phyloP scores from a whole-genome alignment of 306 rosid species.

The Cucurbita moschata region DNA sequence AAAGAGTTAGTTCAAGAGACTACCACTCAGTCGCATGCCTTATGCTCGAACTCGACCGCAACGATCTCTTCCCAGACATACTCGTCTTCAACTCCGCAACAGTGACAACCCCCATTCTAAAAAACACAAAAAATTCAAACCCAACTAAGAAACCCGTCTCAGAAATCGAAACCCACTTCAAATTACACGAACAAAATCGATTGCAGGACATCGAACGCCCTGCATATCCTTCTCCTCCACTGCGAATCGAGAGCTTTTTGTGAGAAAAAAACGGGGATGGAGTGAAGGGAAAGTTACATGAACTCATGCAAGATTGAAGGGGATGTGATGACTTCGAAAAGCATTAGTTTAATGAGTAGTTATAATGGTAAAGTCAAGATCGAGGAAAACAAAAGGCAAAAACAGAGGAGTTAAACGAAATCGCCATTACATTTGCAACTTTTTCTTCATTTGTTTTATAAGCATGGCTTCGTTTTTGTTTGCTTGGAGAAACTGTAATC shows the following conservation, averaged over 20 bases:
- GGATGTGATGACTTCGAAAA: slow-evolving; percentile 23
- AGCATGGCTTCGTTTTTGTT: slow-evolving; percentile 11
- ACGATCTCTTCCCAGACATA: slow-evolving; percentile 84
- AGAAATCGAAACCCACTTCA: neutral
- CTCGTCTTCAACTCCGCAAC: slow-evolving; percentile 86
- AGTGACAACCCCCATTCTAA: slow-evolving; percentile 75
- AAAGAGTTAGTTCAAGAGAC: slow-evolving; percentile 2
- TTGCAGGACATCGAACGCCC: neutral
- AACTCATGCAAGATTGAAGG: slow-evolving; percentile 39
- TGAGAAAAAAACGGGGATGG: slow-evolving; percentile 15
- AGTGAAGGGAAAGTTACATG: slow-evolving; percentile 39
- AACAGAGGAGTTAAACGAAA: slow-evolving; percentile 3
- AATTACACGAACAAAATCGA: neutral
- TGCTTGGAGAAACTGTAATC: slow-evolving; percentile 34
- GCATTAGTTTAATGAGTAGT: slow-evolving; percentile 34
- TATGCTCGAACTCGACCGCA: slow-evolving; percentile 80
- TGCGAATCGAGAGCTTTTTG: neutral
- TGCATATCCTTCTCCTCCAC: neutral
- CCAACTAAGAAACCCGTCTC: neutral
- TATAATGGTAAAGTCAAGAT: slow-evolving; percentile 60
- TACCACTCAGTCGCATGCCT: slow-evolving; percentile 99
- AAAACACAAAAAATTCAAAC: neutral
- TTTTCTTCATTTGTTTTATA: neutral
- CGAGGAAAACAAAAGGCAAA: slow-evolving; percentile 20
- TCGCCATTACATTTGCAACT: neutral